A percentile compares a stretch with the other conserved stretches of the same genome.
Evolutionary conservation across 2,329 filamentous ascomycete genomes (phyloP).

Genomic region (Fusarium succisae): DNA sequence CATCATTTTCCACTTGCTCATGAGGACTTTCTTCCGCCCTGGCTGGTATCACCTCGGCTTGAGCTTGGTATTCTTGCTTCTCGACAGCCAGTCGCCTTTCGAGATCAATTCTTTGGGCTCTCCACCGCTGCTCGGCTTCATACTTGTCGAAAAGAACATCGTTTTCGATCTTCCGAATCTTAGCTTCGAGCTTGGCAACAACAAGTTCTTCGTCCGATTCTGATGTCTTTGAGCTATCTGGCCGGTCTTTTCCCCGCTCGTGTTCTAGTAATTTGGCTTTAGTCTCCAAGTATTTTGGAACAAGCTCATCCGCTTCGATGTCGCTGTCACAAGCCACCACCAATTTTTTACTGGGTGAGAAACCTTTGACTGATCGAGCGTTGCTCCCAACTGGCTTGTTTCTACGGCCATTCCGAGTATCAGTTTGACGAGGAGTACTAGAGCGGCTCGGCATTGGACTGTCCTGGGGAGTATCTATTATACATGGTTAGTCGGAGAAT

Average conservation of each 20-base stretch:
- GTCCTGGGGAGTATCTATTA: constrained; percentile 59
- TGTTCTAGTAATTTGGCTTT: constrained; percentile 74
- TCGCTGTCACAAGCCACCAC: constrained; percentile 70
- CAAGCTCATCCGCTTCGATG: constrained; percentile 77
- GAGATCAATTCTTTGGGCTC: constrained; percentile 64
- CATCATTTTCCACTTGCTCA: constrained; percentile 51
- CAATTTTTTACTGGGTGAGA: constrained; percentile 53
- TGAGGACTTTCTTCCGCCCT: constrained; percentile 36
- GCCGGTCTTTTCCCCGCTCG: constrained; percentile 52
- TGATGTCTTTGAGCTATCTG: constrained; percentile 31
- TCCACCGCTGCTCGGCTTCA: constrained; percentile 73
- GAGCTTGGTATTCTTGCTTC: constrained; percentile 50
- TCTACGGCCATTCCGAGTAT: constrained; percentile 39
- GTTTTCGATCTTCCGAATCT: constrained; percentile 79
- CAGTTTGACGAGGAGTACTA: constrained; percentile 57
- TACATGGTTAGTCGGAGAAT: not conserved
- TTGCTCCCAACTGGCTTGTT: constrained; percentile 49
- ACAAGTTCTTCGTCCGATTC: constrained; percentile 53
- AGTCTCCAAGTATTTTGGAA: constrained; percentile 80
- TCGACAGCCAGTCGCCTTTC: constrained; percentile 68
- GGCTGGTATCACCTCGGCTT: constrained; percentile 29
- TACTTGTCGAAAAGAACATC: constrained; percentile 79
- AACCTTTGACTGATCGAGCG: constrained; percentile 32
- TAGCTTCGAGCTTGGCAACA: constrained; percentile 74
- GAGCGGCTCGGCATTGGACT: constrained; percentile 60